phyloP scores from a whole-genome alignment of 257 asterid species.

The Echites panduratus region DNA sequence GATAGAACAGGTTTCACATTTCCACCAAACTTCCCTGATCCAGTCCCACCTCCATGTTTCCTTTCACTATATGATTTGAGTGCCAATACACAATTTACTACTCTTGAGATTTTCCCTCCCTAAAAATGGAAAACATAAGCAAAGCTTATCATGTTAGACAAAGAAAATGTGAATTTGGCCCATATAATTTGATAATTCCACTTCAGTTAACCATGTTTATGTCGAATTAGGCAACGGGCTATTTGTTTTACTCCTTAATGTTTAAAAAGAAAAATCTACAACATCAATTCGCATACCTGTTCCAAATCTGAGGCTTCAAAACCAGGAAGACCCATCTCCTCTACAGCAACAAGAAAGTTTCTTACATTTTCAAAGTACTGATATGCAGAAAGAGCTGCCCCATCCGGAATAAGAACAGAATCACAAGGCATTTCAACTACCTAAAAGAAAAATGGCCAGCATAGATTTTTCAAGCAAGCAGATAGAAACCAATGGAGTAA shows the following conservation, averaged over 20 bases:
- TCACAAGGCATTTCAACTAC: constrained; percentile 69
- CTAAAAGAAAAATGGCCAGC: constrained; percentile 29
- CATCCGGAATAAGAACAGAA: constrained; percentile 56
- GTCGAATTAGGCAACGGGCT: background rate
- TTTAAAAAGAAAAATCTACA: background rate
- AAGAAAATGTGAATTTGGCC: background rate
- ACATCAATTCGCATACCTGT: constrained; percentile 38
- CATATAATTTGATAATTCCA: background rate
- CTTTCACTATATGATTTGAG: constrained; percentile 69
- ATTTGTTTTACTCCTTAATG: background rate
- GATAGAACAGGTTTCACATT: constrained; percentile 45
- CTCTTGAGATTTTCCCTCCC: constrained; percentile 85
- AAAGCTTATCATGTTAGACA: background rate
- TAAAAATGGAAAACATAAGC: constrained; percentile 13
- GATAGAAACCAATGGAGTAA: constrained; percentile 8
- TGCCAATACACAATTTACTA: constrained; percentile 70
- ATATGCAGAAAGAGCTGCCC: constrained; percentile 75
- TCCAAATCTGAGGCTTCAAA: constrained; percentile 89
- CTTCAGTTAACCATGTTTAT: background rate
- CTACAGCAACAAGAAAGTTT: constrained; percentile 68
- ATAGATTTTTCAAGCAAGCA: constrained; percentile 11
- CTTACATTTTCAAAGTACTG: constrained; percentile 84
- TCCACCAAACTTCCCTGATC: constrained; percentile 57
- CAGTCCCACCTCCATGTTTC: constrained; percentile 73
- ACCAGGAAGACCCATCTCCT: constrained; percentile 74